These are phyloP conservation scores for Conticribra guillardii DNA, from an alignment of 108 stramenopile genomes.

Conservation along the genomic window DNA sequence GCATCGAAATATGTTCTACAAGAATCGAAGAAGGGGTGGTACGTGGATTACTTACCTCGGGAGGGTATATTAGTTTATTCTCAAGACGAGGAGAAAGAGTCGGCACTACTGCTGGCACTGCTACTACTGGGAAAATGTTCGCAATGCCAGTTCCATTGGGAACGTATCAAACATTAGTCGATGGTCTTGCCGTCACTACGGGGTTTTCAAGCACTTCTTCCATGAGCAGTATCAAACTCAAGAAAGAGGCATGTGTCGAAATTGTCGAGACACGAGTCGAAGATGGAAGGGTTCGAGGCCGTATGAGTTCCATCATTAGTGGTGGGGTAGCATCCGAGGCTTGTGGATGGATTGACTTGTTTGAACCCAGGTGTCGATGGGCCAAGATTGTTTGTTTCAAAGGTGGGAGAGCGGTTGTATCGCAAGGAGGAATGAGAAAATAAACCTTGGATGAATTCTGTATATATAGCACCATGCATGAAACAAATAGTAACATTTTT, in stretches of 20 bases:
- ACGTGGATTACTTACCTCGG: conserved; percentile 37
- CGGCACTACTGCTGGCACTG: conserved; percentile 1
- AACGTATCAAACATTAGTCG: conserved; percentile 34
- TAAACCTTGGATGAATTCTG: no score
- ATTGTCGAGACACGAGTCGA: conserved; percentile 46
- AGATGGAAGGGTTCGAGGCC: conserved; percentile 41
- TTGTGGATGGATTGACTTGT: conserved; percentile 42
- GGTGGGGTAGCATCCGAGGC: conserved; percentile 21
- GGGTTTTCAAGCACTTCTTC: conserved; percentile 31
- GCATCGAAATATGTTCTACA: conserved; percentile 44
- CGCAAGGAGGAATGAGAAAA: no score
- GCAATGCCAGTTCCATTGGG: conserved; percentile 51
- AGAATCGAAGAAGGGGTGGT: conserved; percentile 45
- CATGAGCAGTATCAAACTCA: conserved; percentile 23
- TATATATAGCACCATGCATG: no score
- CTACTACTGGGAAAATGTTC: conserved; percentile 27
- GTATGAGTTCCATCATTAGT: conserved; percentile 19
- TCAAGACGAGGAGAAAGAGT: conserved; percentile 5
- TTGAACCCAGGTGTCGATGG: conserved; percentile 44
- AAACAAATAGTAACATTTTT: no score
- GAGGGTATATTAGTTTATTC: conserved; percentile 45
- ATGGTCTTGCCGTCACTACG: conserved; percentile 28
- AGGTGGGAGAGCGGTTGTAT: no score
- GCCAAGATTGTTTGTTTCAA: conserved; percentile 53
- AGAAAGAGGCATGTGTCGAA: conserved; percentile 30